Evolutionary conservation across 257 asterid species (phyloP).

Genomic region (Solanum appendiculatum): DNA sequence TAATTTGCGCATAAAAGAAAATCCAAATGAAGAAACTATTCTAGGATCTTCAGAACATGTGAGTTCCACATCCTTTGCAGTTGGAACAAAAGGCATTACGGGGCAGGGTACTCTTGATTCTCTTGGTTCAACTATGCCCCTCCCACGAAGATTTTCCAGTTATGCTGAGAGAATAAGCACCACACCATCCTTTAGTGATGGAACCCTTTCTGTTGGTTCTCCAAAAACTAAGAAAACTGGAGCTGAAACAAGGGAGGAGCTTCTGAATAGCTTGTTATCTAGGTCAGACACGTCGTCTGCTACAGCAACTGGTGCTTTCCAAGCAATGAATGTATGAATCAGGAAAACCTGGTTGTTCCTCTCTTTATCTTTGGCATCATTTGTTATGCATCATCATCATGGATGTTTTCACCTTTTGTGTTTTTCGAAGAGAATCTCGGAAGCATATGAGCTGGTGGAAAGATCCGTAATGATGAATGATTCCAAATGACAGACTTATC

Average conservation of each 20-base stretch:
- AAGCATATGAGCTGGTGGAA: neutral
- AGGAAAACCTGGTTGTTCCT: neutral
- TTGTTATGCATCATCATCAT: neutral
- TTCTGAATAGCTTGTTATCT: slow-evolving; percentile 48
- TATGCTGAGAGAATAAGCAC: slow-evolving; percentile 94
- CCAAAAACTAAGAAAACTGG: slow-evolving; percentile 90
- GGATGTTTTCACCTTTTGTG: neutral
- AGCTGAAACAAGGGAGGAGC: slow-evolving; percentile 82
- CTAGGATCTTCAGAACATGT: slow-evolving; percentile 38
- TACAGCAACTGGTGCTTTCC: slow-evolving; percentile 30
- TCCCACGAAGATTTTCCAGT: slow-evolving; percentile 67
- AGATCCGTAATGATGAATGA: neutral
- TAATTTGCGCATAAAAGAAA: slow-evolving; percentile 30
- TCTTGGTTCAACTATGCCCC: slow-evolving; percentile 46
- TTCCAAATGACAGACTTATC: neutral
- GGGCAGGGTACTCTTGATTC: slow-evolving; percentile 45
- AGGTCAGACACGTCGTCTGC: slow-evolving; percentile 55
- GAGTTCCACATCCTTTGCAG: slow-evolving; percentile 27
- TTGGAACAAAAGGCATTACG: slow-evolving; percentile 29
- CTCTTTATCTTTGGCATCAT: slow-evolving; percentile 2
- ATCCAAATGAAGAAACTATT: slow-evolving; percentile 28
- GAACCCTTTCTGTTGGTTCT: slow-evolving; percentile 49
- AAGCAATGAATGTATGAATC: slow-evolving; percentile 52
- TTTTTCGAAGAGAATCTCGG: neutral
- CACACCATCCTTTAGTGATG: slow-evolving; percentile 48